Evolutionary conservation across 2,329 filamentous ascomycete species (phyloP).

Genomic region (Lasiodiplodia sp.): DNA sequence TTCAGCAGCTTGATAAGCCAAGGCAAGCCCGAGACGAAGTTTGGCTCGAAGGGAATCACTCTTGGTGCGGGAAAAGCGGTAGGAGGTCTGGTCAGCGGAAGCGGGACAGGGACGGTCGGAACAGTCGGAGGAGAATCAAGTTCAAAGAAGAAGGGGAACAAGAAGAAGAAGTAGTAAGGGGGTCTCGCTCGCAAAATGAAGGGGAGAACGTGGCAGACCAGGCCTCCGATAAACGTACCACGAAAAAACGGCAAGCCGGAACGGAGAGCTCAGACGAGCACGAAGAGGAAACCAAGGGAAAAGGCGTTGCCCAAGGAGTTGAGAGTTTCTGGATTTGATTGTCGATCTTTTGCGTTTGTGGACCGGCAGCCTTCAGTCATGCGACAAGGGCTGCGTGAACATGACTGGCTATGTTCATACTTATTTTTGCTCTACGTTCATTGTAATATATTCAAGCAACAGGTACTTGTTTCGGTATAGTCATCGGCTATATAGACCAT

Average conservation of each 20-base stretch:
- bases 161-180: slow-evolving; percentile 11
- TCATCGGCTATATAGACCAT: not conserved
- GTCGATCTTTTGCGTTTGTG: not conserved
- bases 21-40: slow-evolving; percentile 39
- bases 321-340: slow-evolving; percentile 23
- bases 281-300: not conserved
- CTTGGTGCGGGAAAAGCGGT: slow-evolving; percentile 44
- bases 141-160: slow-evolving; percentile 29
- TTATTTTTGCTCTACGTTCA: slow-evolving; percentile 3
- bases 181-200: not conserved
- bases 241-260: not conserved
- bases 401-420: not conserved
- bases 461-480: not conserved
- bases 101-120: slow-evolving; percentile 33
- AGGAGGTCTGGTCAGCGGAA: slow-evolving; percentile 39
- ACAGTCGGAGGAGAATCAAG: slow-evolving; percentile 36
- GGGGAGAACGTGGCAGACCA: slow-evolving; percentile 1
- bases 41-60: slow-evolving; percentile 44
- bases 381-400: not conserved
- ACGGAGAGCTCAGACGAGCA: not conserved
- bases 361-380: not conserved
- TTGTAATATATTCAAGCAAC: slow-evolving; percentile 6
- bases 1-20: slow-evolving; percentile 24
- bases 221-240: not conserved
- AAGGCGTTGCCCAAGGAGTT: slow-evolving; percentile 3